Evolutionary conservation across 306 rosid species (phyloP).

Genomic region (Vachellia pachyceras): DNA sequence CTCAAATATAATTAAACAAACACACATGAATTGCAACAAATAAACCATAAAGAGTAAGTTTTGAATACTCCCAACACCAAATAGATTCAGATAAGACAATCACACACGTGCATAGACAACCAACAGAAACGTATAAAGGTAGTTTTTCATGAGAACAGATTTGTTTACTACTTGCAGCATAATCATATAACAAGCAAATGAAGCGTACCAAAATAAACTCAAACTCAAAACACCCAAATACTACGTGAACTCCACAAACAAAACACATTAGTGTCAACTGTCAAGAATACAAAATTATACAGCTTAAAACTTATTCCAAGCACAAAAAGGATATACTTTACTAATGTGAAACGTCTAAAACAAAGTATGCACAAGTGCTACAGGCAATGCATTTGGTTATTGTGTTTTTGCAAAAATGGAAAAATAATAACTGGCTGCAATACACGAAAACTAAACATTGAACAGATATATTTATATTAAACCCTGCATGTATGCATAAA

Average conservation of each 20-base stretch:
- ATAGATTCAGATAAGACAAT: neutral
- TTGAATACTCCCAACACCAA: neutral
- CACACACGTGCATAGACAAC: neutral
- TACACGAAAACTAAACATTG: neutral
- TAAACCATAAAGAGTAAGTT: neutral
- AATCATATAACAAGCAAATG: neutral
- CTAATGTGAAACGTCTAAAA: neutral
- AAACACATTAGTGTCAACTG: neutral
- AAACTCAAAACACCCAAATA: neutral
- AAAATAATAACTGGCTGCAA: conserved; percentile 29
- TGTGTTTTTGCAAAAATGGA: conserved; percentile 21
- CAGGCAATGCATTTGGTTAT: conserved; percentile 6
- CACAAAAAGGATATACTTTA: conserved; percentile 2
- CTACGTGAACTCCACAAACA: neutral
- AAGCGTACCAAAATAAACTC: neutral
- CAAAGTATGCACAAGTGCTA: conserved; percentile 11
- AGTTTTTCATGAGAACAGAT: neutral
- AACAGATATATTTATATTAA: conserved; percentile 17
- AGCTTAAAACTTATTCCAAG: neutral
- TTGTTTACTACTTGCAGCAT: neutral
- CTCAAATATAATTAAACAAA: neutral
- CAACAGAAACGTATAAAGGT: neutral
- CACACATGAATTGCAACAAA: neutral
- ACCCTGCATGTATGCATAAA: conserved; percentile 3
- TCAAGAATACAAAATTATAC: neutral